phyloP scores from a whole-genome alignment of 2,329 filamentous ascomycete species.

The Aspergillus sp. region DNA sequence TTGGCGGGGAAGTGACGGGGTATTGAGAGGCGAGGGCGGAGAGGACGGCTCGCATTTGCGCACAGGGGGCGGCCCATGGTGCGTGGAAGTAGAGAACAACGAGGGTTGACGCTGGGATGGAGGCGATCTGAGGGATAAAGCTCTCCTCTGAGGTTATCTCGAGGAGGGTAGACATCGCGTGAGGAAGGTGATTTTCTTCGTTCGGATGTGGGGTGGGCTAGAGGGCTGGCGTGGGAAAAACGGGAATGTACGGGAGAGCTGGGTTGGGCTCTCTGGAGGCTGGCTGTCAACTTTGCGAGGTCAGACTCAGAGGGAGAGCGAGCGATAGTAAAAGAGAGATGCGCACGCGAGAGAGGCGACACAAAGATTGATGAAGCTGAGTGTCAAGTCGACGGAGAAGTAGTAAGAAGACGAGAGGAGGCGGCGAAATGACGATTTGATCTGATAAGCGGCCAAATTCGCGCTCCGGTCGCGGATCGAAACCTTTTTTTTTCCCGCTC shows the following conservation, averaged over 20 bases:
- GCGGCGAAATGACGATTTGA: conserved; percentile 11
- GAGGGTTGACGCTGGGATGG: conserved; percentile 68
- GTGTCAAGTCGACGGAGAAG: conserved; percentile 4
- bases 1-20: conserved; percentile 63
- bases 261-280: neutral
- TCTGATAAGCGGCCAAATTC: conserved; percentile 16
- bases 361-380: neutral
- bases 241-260: neutral
- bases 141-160: conserved; percentile 73
- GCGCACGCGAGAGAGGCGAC: neutral
- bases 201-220: neutral
- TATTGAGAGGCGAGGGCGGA: conserved; percentile 84
- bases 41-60: conserved; percentile 88
- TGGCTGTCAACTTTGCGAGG: neutral
- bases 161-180: conserved; percentile 70
- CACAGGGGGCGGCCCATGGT: conserved; percentile 93
- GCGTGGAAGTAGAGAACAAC: conserved; percentile 93
- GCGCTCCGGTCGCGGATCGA: conserved; percentile 35
- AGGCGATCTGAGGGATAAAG: conserved; percentile 68
- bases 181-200: conserved; percentile 1
- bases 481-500: neutral
- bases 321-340: neutral
- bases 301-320: neutral
- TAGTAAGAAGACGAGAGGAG: conserved; percentile 7
- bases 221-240: neutral